phyloP scores from a whole-genome alignment of 495 filamentous ascomycete genomes.

The Neurospora pannonica region DNA sequence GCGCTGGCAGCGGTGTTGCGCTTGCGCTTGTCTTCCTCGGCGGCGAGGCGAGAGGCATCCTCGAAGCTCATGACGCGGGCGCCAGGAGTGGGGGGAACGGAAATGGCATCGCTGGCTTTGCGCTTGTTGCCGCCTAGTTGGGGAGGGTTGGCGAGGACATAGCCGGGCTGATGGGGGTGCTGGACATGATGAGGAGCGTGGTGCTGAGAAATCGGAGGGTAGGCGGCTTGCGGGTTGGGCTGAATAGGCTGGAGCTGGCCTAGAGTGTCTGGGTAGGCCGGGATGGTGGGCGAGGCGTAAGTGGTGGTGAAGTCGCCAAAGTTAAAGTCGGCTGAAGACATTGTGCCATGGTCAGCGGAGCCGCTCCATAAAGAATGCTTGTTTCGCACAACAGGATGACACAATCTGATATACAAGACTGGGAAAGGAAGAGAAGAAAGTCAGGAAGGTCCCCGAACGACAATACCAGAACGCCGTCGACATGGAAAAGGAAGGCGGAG shows the following conservation, averaged over 20 bases:
- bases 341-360: conserved; percentile 31
- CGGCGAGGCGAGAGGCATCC: conserved; percentile 64
- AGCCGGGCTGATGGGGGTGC: conserved; percentile 16
- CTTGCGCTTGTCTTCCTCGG: conserved; percentile 94
- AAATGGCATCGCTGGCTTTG: conserved; percentile 33
- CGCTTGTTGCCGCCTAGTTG: conserved; percentile 41
- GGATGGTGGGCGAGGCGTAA: conserved; percentile 39
- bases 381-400: conserved; percentile 14
- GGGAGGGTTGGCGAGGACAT: conserved; percentile 29
- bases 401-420: conserved; percentile 13
- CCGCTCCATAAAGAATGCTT: background rate
- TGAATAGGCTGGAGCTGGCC: conserved; percentile 40
- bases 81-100: conserved; percentile 9
- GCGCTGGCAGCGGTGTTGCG: conserved; percentile 93
- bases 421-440: background rate
- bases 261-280: conserved; percentile 32
- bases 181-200: conserved; percentile 7
- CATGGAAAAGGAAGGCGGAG: conserved; percentile 20
- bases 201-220: conserved; percentile 28
- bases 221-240: conserved; percentile 28
- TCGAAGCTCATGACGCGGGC: conserved; percentile 44
- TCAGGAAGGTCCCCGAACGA: background rate
- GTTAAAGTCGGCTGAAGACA: conserved; percentile 43
- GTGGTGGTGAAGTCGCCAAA: conserved; percentile 36
- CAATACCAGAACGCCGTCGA: conserved; percentile 8